Evolutionary conservation across 176 grass and related monocot species (phyloP).

Genomic region (Chloris gayana): DNA sequence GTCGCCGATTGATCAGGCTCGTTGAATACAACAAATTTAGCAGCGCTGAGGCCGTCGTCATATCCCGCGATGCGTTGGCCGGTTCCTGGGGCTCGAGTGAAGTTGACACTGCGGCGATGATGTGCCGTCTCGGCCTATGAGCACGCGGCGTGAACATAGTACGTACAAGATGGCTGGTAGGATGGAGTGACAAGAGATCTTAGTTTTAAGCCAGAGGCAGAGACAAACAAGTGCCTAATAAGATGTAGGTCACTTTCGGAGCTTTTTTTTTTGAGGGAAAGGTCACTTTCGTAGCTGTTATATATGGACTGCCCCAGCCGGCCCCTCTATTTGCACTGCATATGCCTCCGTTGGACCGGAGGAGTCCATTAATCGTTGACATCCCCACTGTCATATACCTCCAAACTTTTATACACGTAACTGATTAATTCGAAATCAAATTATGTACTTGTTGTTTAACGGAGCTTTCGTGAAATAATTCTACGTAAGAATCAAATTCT

Average conservation of each 20-base stretch:
- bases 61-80: constrained; percentile 32
- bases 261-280: too few relatives aligned
- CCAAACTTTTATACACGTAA: background rate
- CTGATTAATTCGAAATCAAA: background rate
- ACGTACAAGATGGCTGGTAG: background rate
- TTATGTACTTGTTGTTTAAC: background rate
- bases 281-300: constrained; percentile 4
- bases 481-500: background rate
- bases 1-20: too few relatives aligned
- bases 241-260: background rate
- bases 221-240: background rate
- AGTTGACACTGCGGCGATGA: constrained; percentile 3
- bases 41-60: background rate
- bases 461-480: background rate
- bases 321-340: too few relatives aligned
- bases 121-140: background rate
- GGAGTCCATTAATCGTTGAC: background rate
- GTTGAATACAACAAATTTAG: too few relatives aligned
- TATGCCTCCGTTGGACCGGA: background rate
- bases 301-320: too few relatives aligned
- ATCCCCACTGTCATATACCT: background rate
- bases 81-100: background rate
- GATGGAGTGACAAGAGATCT: background rate
- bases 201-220: too few relatives aligned
- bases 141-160: background rate